These are phyloP conservation scores for Neophaeococcomyces aloes DNA, from an alignment of 2,329 filamentous ascomycete genomes.

Conservation along the genomic window DNA sequence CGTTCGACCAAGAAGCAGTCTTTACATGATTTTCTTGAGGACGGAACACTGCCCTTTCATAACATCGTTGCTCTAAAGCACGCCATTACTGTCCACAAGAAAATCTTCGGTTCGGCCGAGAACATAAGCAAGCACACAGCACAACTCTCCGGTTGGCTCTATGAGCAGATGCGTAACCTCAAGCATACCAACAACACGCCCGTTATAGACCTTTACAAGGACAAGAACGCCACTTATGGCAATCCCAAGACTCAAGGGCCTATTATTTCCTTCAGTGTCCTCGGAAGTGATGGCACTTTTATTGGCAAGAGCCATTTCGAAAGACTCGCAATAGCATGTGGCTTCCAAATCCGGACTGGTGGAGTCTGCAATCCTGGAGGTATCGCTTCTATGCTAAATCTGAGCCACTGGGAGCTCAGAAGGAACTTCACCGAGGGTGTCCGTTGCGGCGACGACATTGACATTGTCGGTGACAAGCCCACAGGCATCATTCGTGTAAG, in stretches of 20 bases:
- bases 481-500: conserved; percentile 79
- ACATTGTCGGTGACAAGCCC: conserved; percentile 73
- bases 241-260: conserved; percentile 56
- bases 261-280: conserved; percentile 55
- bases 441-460: conserved; percentile 73
- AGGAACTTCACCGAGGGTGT: conserved; percentile 74
- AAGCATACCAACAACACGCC: conserved; percentile 44
- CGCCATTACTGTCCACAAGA: conserved; percentile 58
- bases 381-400: conserved; percentile 59
- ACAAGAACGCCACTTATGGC: conserved; percentile 38
- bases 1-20: conserved; percentile 61
- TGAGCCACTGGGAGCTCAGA: conserved; percentile 71
- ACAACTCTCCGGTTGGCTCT: conserved; percentile 51
- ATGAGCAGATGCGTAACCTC: conserved; percentile 39
- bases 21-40: conserved; percentile 56
- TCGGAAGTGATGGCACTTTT: conserved; percentile 41
- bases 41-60: conserved; percentile 73
- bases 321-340: conserved; percentile 42
- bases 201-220: conserved; percentile 47
- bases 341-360: conserved; percentile 53
- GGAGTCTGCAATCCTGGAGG: conserved; percentile 49
- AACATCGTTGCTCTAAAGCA: conserved; percentile 71
- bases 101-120: conserved; percentile 60
- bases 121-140: conserved; percentile 59
- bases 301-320: conserved; percentile 52